Evolutionary conservation across 805 yeast genomes (phyloP), one percentile per base, ranked within the genome.

Genomic region (Teunomyces kruisii): DNA sequence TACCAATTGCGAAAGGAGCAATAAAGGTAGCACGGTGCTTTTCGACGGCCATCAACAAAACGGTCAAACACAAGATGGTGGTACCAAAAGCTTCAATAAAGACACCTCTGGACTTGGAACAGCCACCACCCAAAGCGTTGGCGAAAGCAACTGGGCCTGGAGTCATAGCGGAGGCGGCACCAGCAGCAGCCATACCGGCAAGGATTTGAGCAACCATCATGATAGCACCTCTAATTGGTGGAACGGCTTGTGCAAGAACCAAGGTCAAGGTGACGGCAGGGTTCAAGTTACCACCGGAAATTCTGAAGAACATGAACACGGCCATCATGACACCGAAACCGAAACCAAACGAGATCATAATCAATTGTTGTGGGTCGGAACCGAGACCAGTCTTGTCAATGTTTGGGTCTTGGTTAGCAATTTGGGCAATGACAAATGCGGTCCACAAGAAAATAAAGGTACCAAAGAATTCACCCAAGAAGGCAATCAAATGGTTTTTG

Each of bases 121-220:
- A 73, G 40, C 84, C 94, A 47, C 83, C 83, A 45, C 92, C 90
- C 48, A 87, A 70, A 39, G 77, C 72, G 59, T 88, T 88, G 49
- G 88, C 79, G 57, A 86, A 88, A 5, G 80, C 73, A 55, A 88
- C 74, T 40, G 74, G 73, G 50, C 96, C 96, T 33, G 96, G 96
- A 17, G 92, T 85, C 83, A 88, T 79, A 36, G 88, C 94, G 51
- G 79, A 70, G 40, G 89, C 95, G 37, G 89, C 92, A 65, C 88
- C 96, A 45, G 92, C 96, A 45, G 96, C 96, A 57, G 89, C 89
- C 83, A 88, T 84, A 67, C 96, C 96, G 42, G 86, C 96, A 62
- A 87, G 67, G 59, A 88, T 62, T 71, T 88, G 96, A 32, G 91
- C 54, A 44, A 83, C 38, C 66, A 79, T 67, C 82, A 84, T 80